Base-by-base conservation (phyloP, 2,329 filamentous ascomycete species). In the Botrytis paeoniae region DNA sequence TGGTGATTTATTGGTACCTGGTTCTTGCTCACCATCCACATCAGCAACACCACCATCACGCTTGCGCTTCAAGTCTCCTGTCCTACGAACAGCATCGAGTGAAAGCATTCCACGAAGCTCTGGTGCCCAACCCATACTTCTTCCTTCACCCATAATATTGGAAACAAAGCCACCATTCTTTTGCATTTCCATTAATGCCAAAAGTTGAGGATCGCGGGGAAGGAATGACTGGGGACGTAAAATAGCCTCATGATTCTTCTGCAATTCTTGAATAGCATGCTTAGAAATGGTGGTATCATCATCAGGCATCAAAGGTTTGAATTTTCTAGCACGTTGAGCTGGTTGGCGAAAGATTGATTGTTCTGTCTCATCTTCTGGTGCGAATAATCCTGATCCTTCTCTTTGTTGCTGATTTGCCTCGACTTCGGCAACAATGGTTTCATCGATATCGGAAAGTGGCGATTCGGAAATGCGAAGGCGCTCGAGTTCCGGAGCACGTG, bases 41-140 rank as follows among this genome's bases (percentile, higher is more conserved):
- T 95, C 94, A 62, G 92, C 93, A 76, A 96, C 89, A 37, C 93
- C 94, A 78, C 92, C 94, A 79, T 97, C 94, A 41, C 96, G 91
- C 87, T 99, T 99, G 74, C 96, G 89, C 88, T 98, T 99, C 72
- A 95, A 87, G 75, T 97, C 94, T 73, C 90, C 92, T 60, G 91
- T 88, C 73, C 90, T 90, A 75, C 91, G 91, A 25, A 97, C 88
- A 22, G 93, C 88, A 76, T 97, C 93, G 60, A 98, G 85, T 1
- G 94, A 97, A n/a, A 98, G 85, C 78, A 99, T 89, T n/a, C 92
- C 94, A 74, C 93, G 91, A 32, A 99, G 87, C 83, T 99, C 96
- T 0, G 95, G 95, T 5, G 95, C 95, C 95, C 94, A 98, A 60
- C 89, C 89, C 76, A 89, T 87, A 77, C 91, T 91, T 75, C 93